A percentile compares a stretch with the other conserved stretches of the same genome.
phyloP scores from a whole-genome alignment of 805 yeast species.

The Candida maesae region DNA sequence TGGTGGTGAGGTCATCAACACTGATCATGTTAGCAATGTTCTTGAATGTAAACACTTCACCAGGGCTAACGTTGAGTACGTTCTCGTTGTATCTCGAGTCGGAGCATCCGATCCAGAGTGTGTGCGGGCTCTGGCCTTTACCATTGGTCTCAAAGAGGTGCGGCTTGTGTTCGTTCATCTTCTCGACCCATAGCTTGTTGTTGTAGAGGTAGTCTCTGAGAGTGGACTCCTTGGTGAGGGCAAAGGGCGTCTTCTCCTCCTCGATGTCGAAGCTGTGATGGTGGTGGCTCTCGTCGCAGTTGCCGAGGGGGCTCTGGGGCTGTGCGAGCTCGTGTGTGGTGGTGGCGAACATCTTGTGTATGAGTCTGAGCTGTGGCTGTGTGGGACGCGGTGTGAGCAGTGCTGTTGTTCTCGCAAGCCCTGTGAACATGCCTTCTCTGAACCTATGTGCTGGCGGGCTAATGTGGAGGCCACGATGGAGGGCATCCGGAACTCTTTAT shows the following conservation, averaged over 20 bases:
- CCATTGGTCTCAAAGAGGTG: slow-evolving; percentile 43
- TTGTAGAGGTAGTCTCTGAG: slow-evolving; percentile 45
- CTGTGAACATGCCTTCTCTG: not conserved
- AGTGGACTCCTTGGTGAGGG: slow-evolving; percentile 43
- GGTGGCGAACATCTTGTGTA: slow-evolving; percentile 10
- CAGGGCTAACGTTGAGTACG: slow-evolving; percentile 75
- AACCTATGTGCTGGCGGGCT: too few species aligned
- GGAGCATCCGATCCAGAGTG: slow-evolving; percentile 91
- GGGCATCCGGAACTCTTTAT: not conserved
- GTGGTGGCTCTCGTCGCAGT: slow-evolving; percentile 6
- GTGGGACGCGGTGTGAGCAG: not conserved
- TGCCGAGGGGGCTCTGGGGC: slow-evolving; percentile 6
- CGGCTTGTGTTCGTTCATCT: slow-evolving; percentile 26
- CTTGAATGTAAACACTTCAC: slow-evolving; percentile 86
- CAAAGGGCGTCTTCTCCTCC: slow-evolving; percentile 22
- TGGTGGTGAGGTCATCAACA: slow-evolving; percentile 63
- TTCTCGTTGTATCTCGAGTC: slow-evolving; percentile 87
- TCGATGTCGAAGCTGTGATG: slow-evolving; percentile 10
- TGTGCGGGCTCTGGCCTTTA: slow-evolving; percentile 87
- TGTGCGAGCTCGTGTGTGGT: slow-evolving; percentile 4
- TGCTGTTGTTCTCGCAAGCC: not conserved
- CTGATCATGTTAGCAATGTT: slow-evolving; percentile 80
- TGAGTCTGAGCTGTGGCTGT: slow-evolving; percentile 1
- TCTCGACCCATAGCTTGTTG: slow-evolving; percentile 44
- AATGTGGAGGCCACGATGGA: too few species aligned